Percentiles rank a stretch among this genome's conserved stretches.
These are phyloP conservation scores for Candida dendrica DNA, from an alignment of 805 yeast genomes.

Conservation along the genomic window DNA sequence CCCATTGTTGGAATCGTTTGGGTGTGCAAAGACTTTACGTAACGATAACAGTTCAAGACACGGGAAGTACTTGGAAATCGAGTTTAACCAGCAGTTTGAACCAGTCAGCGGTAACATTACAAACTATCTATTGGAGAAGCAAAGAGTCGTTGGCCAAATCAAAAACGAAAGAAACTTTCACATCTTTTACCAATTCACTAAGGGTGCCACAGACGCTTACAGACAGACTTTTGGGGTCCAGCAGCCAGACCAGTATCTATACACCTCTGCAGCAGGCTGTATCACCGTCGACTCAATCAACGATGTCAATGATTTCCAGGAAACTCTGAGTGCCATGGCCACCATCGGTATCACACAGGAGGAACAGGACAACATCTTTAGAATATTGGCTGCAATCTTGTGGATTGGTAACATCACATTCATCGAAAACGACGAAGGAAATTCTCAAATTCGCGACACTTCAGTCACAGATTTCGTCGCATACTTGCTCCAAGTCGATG, in stretches of 20 bases:
- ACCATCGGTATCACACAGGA: constrained; percentile 73
- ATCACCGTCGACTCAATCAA: constrained; percentile 81
- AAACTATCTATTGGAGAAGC: constrained; percentile 88
- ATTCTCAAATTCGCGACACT: constrained; percentile 72
- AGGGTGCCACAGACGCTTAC: constrained; percentile 79
- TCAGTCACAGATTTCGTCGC: constrained; percentile 95
- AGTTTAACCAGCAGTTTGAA: constrained; percentile 72
- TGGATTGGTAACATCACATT: constrained; percentile 95
- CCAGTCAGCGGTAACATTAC: constrained; percentile 96
- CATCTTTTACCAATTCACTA: constrained; percentile 92
- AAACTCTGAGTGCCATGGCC: constrained; percentile 79
- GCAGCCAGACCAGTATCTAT: constrained; percentile 85
- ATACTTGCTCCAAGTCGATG: constrained; percentile 76
- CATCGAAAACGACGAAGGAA: constrained; percentile 79
- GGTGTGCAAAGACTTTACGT: constrained; percentile 88
- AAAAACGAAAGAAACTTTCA: constrained; percentile 92
- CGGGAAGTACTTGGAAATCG: constrained; percentile 89
- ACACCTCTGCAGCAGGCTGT: constrained; percentile 83
- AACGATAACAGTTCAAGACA: constrained; percentile 88
- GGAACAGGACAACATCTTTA: constrained; percentile 88
- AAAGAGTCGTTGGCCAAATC: constrained; percentile 94
- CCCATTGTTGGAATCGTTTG: constrained; percentile 84
- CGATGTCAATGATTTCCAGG: constrained; percentile 72
- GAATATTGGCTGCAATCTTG: constrained; percentile 73
- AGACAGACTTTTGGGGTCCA: constrained; percentile 86